A percentile compares a stretch with the other conserved stretches of the same genome.
phyloP scores from a whole-genome alignment of 106 monocot genomes.

The Cymbidium sinense region DNA sequence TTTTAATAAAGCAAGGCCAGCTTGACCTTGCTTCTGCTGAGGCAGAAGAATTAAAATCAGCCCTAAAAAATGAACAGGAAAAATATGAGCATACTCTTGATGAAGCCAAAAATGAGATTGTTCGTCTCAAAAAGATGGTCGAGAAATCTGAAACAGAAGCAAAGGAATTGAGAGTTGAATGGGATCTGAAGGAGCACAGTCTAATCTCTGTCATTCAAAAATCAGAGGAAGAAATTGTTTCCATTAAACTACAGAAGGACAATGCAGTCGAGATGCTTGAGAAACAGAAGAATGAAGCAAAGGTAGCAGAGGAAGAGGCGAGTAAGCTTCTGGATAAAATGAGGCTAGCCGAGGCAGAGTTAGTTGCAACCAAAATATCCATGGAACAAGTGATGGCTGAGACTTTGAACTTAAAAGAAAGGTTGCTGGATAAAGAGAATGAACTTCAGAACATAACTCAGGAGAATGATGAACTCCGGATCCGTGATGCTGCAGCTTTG shows the following conservation, averaged over 20 bases:
- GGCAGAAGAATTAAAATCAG: conserved; percentile 31
- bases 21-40: conserved; percentile 23
- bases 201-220: conserved; percentile 25
- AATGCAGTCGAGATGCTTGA: conserved; percentile 23
- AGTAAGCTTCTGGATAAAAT: conserved; percentile 14
- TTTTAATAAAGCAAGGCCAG: conserved; percentile 38
- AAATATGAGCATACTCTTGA: conserved; percentile 27
- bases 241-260: conserved; percentile 30
- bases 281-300: conserved; percentile 24
- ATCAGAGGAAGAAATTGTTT: conserved; percentile 46
- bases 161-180: conserved; percentile 24
- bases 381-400: conserved; percentile 31
- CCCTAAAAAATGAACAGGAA: conserved; percentile 41
- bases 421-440: conserved; percentile 46
- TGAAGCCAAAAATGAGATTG: conserved; percentile 55
- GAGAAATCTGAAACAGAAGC: conserved; percentile 45
- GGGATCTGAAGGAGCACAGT: conserved; percentile 42
- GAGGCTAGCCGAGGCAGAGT: conserved; percentile 16
- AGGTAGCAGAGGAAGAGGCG: conserved; percentile 22
- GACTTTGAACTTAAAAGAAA: conserved; percentile 30
- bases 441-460: conserved; percentile 51
- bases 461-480: conserved; percentile 40
- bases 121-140: conserved; percentile 25
- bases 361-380: conserved; percentile 11
- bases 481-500: conserved; percentile 20